Evolutionary conservation across 495 filamentous ascomycete genomes (phyloP).

Genomic region (Lophiostoma macrostomum): DNA sequence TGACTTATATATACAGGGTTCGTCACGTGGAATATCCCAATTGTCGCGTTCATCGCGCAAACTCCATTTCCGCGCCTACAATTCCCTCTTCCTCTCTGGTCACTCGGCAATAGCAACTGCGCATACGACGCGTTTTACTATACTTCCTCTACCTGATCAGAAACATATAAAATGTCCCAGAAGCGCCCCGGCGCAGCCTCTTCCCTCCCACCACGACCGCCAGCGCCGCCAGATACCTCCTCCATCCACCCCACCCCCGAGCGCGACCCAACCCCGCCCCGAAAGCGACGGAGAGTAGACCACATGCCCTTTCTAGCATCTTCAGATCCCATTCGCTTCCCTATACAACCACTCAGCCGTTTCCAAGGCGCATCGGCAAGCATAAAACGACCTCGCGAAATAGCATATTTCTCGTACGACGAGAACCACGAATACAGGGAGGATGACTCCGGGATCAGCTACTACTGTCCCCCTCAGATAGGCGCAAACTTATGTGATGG

Average conservation of each 20-base stretch:
- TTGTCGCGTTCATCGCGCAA: no score
- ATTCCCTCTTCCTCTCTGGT: no score
- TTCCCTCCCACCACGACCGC: background rate
- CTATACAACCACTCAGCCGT: slow-evolving; percentile 15
- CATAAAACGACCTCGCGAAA: slow-evolving; percentile 51
- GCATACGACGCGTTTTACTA: no score
- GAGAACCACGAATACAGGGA: slow-evolving; percentile 70
- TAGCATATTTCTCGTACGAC: slow-evolving; percentile 89
- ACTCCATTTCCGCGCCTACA: no score
- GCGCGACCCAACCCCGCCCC: background rate
- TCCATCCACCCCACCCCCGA: background rate
- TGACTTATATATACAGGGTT: no score
- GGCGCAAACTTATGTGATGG: slow-evolving; percentile 71
- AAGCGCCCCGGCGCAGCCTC: no score
- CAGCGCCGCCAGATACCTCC: no score
- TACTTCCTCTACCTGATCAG: no score
- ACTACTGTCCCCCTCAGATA: slow-evolving; percentile 79
- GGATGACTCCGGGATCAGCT: slow-evolving; percentile 73
- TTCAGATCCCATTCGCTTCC: slow-evolving; percentile 3
- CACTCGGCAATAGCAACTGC: no score
- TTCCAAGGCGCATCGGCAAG: slow-evolving; percentile 20
- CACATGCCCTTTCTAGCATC: background rate
- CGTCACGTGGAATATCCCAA: no score
- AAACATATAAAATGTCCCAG: no score
- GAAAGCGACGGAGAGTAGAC: background rate